A percentile compares a stretch with the other conserved stretches of the same genome.
Conservation (phyloP, 768 basidiomycete genomes). For the Psilocybe cyanescens region DNA sequence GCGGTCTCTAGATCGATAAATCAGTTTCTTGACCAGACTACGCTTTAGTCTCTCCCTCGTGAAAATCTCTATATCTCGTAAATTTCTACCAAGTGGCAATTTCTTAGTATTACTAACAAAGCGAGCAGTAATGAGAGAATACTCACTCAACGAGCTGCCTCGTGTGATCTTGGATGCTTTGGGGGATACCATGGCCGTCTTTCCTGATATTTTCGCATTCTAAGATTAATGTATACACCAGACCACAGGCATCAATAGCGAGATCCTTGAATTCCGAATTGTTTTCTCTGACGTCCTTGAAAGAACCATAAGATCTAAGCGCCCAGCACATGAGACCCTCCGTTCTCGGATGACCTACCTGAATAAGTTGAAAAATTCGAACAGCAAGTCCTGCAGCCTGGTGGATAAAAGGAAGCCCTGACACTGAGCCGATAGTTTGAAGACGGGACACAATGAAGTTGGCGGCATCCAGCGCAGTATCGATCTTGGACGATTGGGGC, state of each 20-base stretch:
- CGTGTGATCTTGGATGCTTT: neutral
- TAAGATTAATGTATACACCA: constrained; percentile 8
- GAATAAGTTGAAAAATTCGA: constrained; percentile 6
- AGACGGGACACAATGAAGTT: constrained; percentile 1
- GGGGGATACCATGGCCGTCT: constrained; percentile 3
- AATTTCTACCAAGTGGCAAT: neutral
- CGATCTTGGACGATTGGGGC: neutral
- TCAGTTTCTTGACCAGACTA: constrained; percentile 3
- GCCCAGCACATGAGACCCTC: too few relatives aligned
- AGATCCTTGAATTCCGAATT: constrained; percentile 8
- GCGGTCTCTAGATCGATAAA: constrained; percentile 1
- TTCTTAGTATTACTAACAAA: neutral
- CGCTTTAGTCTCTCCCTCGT: constrained; percentile 4
- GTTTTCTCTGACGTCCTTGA: constrained; percentile 7
- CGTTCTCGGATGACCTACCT: neutral
- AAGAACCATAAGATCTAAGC: too few relatives aligned
- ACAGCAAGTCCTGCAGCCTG: constrained; percentile 4
- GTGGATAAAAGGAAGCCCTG: constrained; percentile 1
- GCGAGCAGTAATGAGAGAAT: too few relatives aligned
- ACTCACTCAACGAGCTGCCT: neutral
- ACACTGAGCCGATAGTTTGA: neutral
- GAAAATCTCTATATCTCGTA: constrained; percentile 2
- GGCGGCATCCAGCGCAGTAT: constrained; percentile 5
- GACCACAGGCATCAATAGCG: constrained; percentile 8
- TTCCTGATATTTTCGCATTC: constrained; percentile 11